phyloP scores from a whole-genome alignment of 1,139 yeast genomes.

The Candida mesenterica region DNA sequence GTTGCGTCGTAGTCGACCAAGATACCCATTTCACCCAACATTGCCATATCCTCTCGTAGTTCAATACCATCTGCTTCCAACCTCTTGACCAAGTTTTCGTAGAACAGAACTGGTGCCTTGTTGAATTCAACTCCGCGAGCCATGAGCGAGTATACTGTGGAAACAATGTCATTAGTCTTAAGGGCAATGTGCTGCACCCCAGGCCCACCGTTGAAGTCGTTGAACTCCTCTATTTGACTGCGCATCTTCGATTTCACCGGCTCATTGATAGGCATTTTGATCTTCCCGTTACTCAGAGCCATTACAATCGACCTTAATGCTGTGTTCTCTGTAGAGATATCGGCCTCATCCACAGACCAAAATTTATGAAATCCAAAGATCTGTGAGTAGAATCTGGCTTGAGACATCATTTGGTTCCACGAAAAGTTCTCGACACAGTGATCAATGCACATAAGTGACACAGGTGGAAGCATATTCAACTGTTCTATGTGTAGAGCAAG shows the following conservation, averaged over 20 bases:
- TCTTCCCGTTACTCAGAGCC: constrained; percentile 63
- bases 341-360: constrained; percentile 82
- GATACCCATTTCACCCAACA: constrained; percentile 48
- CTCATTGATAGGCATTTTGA: constrained; percentile 83
- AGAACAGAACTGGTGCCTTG: constrained; percentile 54
- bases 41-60: constrained; percentile 47
- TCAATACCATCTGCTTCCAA: constrained; percentile 32
- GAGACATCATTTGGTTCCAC: constrained; percentile 62
- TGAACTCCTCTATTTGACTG: constrained; percentile 81
- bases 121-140: constrained; percentile 71
- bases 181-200: constrained; percentile 84
- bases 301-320: constrained; percentile 74
- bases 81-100: constrained; percentile 45
- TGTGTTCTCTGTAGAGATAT: constrained; percentile 64
- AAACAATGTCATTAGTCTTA: constrained; percentile 56
- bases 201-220: constrained; percentile 72
- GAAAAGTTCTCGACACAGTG: constrained; percentile 80
- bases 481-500: constrained; percentile 5
- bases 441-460: constrained; percentile 50
- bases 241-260: constrained; percentile 67
- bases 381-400: constrained; percentile 57
- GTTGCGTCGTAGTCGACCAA: constrained; percentile 71
- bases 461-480: constrained; percentile 27
- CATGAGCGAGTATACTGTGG: constrained; percentile 52
- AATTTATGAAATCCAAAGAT: constrained; percentile 72